phyloP scores from a whole-genome alignment of 208 protist species.

The Trypanosoma lewisi region DNA sequence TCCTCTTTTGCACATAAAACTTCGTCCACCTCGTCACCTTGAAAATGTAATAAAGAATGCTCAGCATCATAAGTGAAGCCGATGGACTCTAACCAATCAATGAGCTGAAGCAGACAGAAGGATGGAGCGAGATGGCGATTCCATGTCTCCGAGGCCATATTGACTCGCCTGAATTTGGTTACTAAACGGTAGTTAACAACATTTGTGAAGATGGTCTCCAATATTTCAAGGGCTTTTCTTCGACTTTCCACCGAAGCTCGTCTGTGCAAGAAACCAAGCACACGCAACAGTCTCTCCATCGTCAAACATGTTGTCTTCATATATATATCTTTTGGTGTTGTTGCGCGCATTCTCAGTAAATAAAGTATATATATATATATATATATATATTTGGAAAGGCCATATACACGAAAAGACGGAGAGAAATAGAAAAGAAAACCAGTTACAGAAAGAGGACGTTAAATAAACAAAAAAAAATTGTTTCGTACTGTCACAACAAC shows the following conservation, averaged over 20 bases:
- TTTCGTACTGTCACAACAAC: no score
- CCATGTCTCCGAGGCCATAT: conserved; percentile 22
- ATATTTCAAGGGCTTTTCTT: conserved; percentile 18
- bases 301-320: neutral
- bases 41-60: conserved; percentile 16
- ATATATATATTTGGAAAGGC: no score
- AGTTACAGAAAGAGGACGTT: no score
- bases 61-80: conserved; percentile 25
- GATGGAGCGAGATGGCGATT: conserved; percentile 12
- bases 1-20: conserved; percentile 1
- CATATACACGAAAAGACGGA: no score
- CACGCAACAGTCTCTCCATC: conserved; percentile 2
- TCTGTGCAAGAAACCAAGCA: conserved; percentile 20
- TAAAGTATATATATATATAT: no score
- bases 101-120: conserved; percentile 21
- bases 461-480: no score
- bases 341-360: neutral
- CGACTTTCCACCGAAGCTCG: conserved; percentile 15
- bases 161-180: conserved; percentile 24
- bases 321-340: neutral
- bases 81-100: conserved; percentile 21
- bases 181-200: conserved; percentile 16
- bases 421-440: no score
- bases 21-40: neutral
- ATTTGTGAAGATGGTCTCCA: conserved; percentile 25